Base-by-base conservation (phyloP, 371 early-diverging fungal genomes). In the Dichotomocladium elegans region DNA sequence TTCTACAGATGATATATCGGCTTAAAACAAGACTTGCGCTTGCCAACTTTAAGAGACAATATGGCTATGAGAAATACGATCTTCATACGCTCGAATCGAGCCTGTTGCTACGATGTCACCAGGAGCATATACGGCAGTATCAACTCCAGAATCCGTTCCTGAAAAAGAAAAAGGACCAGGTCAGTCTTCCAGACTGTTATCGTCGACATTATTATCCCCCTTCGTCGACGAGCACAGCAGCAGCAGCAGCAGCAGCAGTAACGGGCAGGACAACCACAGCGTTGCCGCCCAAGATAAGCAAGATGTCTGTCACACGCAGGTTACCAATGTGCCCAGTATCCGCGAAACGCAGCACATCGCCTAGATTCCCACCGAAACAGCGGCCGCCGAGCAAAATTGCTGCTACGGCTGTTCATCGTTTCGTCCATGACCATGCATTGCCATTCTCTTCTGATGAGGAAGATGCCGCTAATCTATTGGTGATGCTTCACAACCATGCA, bases 401-500 rank as follows among this genome's bases (percentile, higher is more conserved):
- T n/a, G n/a, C n/a, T n/a, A n/a, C n/a, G n/a, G 19, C 30, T 56
- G 41, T 40, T 30, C 53, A 46, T 29, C 46, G n/a, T n/a, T 37
- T 37, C 37, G 5, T 37, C 37, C 37, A 37, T 21, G 17, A 37
- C 37, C n/a, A 37, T 43, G 24, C 44, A 15, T 17, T 37, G 0
- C 37, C 37, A 8, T 53, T 63, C 12, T 58, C 58, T 24, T 55
- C 56, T 12, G 59, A 66, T 26, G 75, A 75, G 55, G 65, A 71
- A 45, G 67, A 67, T 52, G 75, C 68, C 12, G 72, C 75, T 1
- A 64, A 69, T 46, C 44, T 75, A 12, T 52, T 75, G 35, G 72
- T 75, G 14, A 75, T 75, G 75, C 64, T 75, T 12, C 75, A 72
- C 35, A 60, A 53, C 19, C 50, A 49, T 49, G 19, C 34, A 37